A percentile compares a stretch with the other conserved stretches of the same genome.
These are phyloP conservation scores for Mrakia blollopis DNA, from an alignment of 768 basidiomycete genomes.

Conservation along the genomic window DNA sequence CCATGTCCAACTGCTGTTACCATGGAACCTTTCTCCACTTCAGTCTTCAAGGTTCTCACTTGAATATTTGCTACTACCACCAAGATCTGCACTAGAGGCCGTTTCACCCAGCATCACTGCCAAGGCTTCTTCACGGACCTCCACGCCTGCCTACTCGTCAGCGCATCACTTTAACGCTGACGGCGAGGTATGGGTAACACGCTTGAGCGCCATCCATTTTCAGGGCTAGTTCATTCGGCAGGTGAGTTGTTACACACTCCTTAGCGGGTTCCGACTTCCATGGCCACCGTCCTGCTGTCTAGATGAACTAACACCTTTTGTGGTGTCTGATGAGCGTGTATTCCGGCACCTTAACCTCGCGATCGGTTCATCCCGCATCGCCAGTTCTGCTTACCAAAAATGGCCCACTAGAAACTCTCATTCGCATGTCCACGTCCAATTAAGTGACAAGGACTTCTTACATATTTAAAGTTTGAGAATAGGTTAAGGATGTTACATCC, in stretches of 20 bases:
- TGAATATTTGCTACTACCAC: constrained; percentile 86
- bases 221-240: constrained; percentile 86
- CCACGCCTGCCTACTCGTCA: constrained; percentile 73
- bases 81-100: constrained; percentile 80
- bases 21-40: constrained; percentile 75
- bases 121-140: constrained; percentile 73
- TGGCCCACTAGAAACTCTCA: constrained; percentile 7
- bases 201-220: constrained; percentile 87
- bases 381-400: constrained; percentile 9
- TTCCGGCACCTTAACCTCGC: constrained; percentile 44
- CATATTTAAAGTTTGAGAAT: no score
- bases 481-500: no score
- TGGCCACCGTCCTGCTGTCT: constrained; percentile 71
- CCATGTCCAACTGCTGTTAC: constrained; percentile 74
- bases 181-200: constrained; percentile 79
- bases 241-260: constrained; percentile 82
- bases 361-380: constrained; percentile 8
- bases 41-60: constrained; percentile 81
- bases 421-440: background rate
- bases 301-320: constrained; percentile 80
- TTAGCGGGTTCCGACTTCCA: constrained; percentile 69
- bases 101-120: constrained; percentile 68
- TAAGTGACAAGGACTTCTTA: no score
- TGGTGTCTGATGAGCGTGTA: constrained; percentile 79
- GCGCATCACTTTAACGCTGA: constrained; percentile 60